Conservation (phyloP, 768 basidiomycete species). For the Amanita exitialis region DNA sequence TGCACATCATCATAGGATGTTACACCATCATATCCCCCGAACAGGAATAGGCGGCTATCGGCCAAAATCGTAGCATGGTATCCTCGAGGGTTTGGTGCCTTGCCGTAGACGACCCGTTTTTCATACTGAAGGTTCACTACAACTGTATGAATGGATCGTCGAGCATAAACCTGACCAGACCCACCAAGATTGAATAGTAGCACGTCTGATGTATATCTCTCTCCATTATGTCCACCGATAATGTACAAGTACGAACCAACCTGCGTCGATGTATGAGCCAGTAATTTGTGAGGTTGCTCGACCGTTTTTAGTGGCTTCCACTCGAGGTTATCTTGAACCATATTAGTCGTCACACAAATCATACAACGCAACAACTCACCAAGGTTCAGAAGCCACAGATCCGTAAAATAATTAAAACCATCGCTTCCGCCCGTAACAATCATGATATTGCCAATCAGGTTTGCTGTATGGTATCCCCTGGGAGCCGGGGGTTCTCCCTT, state of each 20-base stretch:
- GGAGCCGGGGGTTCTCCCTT: slow-evolving; percentile 45
- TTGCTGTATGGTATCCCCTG: slow-evolving; percentile 88
- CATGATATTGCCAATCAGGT: slow-evolving; percentile 78
- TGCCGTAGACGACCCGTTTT: slow-evolving; percentile 54
- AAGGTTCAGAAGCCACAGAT: slow-evolving; percentile 81
- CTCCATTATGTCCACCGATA: slow-evolving; percentile 80
- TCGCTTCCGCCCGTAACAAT: slow-evolving; percentile 88
- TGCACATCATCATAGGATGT: slow-evolving; percentile 81
- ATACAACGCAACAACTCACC: slow-evolving; percentile 34
- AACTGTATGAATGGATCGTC: background rate
- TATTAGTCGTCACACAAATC: background rate
- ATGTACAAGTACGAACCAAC: slow-evolving; percentile 91
- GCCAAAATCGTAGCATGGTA: slow-evolving; percentile 79
- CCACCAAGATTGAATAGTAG: slow-evolving; percentile 82
- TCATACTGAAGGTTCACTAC: slow-evolving; percentile 84
- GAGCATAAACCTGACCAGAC: background rate
- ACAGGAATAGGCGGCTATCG: slow-evolving; percentile 77
- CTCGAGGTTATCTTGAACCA: slow-evolving; percentile 26
- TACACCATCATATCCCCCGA: slow-evolving; percentile 84
- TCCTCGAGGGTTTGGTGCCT: slow-evolving; percentile 63
- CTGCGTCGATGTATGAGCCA: slow-evolving; percentile 82
- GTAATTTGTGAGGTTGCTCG: slow-evolving; percentile 39
- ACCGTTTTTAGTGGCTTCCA: slow-evolving; percentile 36
- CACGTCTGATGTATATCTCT: slow-evolving; percentile 62
- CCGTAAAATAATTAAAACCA: slow-evolving; percentile 78